Conservation (phyloP, 208 protist species). For the Dictyostelium gargantuum region DNA sequence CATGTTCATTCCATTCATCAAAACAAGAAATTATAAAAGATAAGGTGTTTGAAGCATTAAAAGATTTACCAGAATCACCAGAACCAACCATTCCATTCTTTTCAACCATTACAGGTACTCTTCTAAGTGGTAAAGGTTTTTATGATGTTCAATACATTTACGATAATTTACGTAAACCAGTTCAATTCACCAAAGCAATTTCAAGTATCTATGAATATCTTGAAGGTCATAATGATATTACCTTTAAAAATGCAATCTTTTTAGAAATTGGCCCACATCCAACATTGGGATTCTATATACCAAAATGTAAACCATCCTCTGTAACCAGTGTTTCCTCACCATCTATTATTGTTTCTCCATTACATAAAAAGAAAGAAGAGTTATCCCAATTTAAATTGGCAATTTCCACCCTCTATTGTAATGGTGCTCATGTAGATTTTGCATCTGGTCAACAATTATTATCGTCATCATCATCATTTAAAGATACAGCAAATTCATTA, state of each 20-base stretch:
- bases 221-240: not conserved
- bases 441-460: not conserved
- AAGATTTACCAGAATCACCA: not conserved
- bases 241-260: not conserved
- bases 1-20: conserved; percentile 60
- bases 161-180: conserved; percentile 37
- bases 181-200: conserved; percentile 40
- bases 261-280: conserved; percentile 51
- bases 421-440: conserved; percentile 42
- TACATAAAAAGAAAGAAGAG: conserved; percentile 33
- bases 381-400: not conserved
- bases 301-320: not conserved
- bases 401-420: not conserved
- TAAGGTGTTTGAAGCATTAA: not conserved
- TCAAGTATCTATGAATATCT: not conserved
- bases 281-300: conserved; percentile 38
- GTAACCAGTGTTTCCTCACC: not conserved
- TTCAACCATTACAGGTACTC: conserved; percentile 37
- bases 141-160: conserved; percentile 32
- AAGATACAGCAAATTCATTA: not conserved
- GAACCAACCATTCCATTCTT: conserved; percentile 19
- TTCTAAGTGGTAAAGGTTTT: not conserved
- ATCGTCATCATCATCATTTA: not conserved
- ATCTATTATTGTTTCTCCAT: conserved; percentile 2
- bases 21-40: conserved; percentile 36